Conservation (phyloP, 352 stramenopile genomes). For the Pythium rhizo-oryzae region DNA sequence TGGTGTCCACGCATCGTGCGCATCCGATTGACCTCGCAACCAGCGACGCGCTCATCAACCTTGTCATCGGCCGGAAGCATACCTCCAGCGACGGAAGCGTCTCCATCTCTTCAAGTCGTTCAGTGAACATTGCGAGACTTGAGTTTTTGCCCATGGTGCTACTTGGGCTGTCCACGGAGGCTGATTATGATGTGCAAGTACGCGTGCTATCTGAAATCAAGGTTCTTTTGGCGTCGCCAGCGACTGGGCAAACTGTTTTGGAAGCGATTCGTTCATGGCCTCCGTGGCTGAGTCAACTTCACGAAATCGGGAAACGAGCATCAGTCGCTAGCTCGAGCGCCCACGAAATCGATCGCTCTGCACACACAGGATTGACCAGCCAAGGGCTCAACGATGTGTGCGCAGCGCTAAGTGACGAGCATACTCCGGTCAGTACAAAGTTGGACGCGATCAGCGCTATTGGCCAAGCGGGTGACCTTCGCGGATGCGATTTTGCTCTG, state of each 20-base stretch:
- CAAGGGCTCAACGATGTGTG: constrained; percentile 61
- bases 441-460: constrained; percentile 67
- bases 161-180: constrained; percentile 47
- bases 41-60: constrained; percentile 59
- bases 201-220: constrained; percentile 60
- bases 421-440: constrained; percentile 39
- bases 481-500: constrained; percentile 60
- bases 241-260: constrained; percentile 52
- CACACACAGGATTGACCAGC: constrained; percentile 14
- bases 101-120: constrained; percentile 22
- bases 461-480: constrained; percentile 37
- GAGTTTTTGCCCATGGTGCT: constrained; percentile 63
- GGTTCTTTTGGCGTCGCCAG: constrained; percentile 42
- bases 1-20: constrained; percentile 53
- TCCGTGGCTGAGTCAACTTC: constrained; percentile 58
- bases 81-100: constrained; percentile 2
- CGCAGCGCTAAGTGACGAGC: constrained; percentile 55
- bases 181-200: constrained; percentile 55
- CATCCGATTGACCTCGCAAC: constrained; percentile 52
- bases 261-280: constrained; percentile 80
- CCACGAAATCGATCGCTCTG: neutral
- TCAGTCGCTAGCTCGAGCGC: neutral
- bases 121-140: constrained; percentile 51
- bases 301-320: constrained; percentile 32
- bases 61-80: constrained; percentile 61